Evolutionary conservation across 495 filamentous ascomycete genomes (phyloP), one percentile per base, ranked within the genome.

Genomic region (Pyrenula massariospora): DNA sequence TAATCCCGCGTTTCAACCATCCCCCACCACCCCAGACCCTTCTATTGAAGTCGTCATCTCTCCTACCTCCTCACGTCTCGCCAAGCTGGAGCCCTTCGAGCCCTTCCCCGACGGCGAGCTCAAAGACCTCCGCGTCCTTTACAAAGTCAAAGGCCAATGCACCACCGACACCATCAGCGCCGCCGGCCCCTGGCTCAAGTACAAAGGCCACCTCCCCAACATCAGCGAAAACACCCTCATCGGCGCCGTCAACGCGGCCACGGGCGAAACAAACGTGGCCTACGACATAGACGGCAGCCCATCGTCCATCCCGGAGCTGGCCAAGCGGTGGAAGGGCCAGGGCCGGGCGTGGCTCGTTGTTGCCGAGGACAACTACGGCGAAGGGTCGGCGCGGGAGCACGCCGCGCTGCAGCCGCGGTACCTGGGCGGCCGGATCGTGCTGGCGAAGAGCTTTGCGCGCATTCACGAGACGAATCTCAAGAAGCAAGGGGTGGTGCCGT

Each of bases 401-500:
- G 93, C 93, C 3, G 93, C 93, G n/a, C 77, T 98, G 52, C 93
- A 98, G 70, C 93, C 93, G 12, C 77, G 93, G 0, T 97, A 93
- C 70, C 83, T 98, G 0, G 93, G 93, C 53, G 89, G 89, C 31
- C 77, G 92, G 15, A 71, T 96, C 62, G 89, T 98, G 50, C 81
- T 97, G 22, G 77, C 85, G 56, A 97, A 97, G 78, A 84, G 78
- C 66, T 97, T 98, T 68, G 93, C 93, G 2, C 80, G 93, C 49
- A 98, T 98, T 70, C 93, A 98, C 73, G 94, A 98, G 78, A 96
- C 93, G 19, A 98, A 98, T 72, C 74, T 98, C 25, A 98, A 98
- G 84, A 97, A 98, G 77, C 93, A 98, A 75, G 93, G 93, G 57
- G 86, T 98, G 15, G 90, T 96, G 21, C 93, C 93, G 0, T 72